Percentiles rank a stretch among this genome's conserved stretches.
These are phyloP conservation scores for Cercospora sp. DNA, from an alignment of 2,329 filamentous ascomycete species.

Conservation along the genomic window DNA sequence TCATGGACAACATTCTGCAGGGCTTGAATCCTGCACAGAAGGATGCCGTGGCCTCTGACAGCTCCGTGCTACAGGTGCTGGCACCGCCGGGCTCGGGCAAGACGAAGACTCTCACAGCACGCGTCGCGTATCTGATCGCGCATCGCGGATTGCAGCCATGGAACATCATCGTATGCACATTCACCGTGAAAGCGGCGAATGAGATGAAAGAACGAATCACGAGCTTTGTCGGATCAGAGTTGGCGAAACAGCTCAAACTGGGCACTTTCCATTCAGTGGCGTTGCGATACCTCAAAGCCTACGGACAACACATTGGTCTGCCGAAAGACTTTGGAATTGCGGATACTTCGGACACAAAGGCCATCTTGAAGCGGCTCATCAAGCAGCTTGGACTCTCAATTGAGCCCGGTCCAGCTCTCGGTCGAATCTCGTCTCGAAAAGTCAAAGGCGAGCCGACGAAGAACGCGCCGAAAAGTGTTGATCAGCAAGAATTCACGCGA, in stretches of 20 bases:
- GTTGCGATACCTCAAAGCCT: conserved; percentile 76
- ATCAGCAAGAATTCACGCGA: conserved; percentile 65
- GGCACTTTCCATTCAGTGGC: conserved; percentile 96
- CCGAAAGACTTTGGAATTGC: conserved; percentile 85
- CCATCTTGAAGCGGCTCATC: conserved; percentile 78
- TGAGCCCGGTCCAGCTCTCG: conserved; percentile 68
- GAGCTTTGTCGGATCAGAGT: conserved; percentile 72
- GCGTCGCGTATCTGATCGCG: conserved; percentile 83
- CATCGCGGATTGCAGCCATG: conserved; percentile 71
- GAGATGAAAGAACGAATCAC: conserved; percentile 92
- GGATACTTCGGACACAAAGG: conserved; percentile 75
- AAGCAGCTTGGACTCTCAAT: conserved; percentile 69
- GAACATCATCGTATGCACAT: conserved; percentile 92
- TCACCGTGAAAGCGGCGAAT: conserved; percentile 89
- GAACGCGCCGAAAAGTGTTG: conserved; percentile 51
- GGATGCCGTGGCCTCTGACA: conserved; percentile 63
- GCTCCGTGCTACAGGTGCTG: conserved; percentile 61
- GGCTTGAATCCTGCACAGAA: conserved; percentile 66
- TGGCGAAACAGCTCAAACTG: conserved; percentile 75
- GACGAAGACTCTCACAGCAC: conserved; percentile 90
- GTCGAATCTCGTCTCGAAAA: conserved; percentile 70
- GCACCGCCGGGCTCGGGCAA: conserved; percentile 75
- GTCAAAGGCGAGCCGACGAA: conserved; percentile 52
- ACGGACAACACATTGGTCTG: conserved; percentile 81
- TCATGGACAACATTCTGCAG: conserved; percentile 57